Base-by-base conservation (phyloP, 106 monocot genomes). In the Acorus gramineus region DNA sequence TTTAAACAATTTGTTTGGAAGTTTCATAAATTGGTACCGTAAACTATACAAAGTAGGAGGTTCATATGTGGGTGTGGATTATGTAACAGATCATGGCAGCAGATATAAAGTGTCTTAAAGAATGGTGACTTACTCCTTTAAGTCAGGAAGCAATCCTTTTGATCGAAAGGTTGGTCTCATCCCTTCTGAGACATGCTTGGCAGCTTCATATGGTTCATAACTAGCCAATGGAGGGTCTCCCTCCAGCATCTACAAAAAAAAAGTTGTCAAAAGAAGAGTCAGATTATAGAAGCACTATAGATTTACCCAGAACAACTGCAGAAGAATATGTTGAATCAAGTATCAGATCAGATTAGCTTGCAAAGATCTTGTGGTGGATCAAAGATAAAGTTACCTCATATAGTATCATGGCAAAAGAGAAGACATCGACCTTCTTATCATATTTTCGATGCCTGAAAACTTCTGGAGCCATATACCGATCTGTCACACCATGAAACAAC, bases 401-500 rank as follows among this genome's bases (percentile, higher is more conserved):
- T 10, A 98, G 60, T 79, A 98, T 98, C 96, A 98, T 98, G 12
- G 85, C 91, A 79, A 98, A 98, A 50, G 96, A 98, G 77, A 98
- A 98, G 59, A 98, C 88, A 71, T 98, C 96, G 28, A 98, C 96
- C 71, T 98, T 98, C 58, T 98, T 98, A 60, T 98, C 96, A 83
- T 98, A 98, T 61, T 71, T 91, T 66, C 91, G 82, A 67, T 96
- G 96, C 62, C 73, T 98, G 79, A 98, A 98, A 8, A 91, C 96
- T 85, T 98, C 91, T 69, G 96, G 91, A 47, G 96, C 96, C 96
- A 98, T 98, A 69, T 98, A 98, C 44, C 96, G 91, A 61, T 96
- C 81, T 90, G 50, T 44, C 42, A 61, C 59, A 57, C 56, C 69
- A 78, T 43, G 74, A 56, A 57, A 49, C 57, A 75, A n/a, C 64